Evolutionary conservation across 1,284 basidiomycete species (phyloP), one percentile per base, ranked within the genome.

Genomic region (Cutaneotrichosporon daszewskae): DNA sequence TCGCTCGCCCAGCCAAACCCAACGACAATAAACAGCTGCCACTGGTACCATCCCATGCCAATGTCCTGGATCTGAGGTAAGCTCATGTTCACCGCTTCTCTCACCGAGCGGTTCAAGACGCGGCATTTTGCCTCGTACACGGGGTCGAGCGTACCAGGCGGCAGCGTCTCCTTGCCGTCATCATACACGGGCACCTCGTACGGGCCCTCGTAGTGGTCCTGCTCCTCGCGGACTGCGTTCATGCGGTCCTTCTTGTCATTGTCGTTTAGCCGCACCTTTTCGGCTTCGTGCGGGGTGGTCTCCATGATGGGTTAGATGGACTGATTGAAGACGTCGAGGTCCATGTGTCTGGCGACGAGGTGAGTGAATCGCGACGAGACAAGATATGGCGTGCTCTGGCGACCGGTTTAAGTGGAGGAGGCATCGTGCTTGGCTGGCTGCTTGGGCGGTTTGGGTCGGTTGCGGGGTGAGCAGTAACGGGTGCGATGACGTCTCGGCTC

Each of bases 11-110:
- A 60, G 14, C 59, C 59, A 24, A 62, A 60, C 7, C 80, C 80
- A 27, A 77, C 74, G 4, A 81, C 68, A 9, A 46, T 29, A 23
- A 46, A 46, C 29, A 46, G 45, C 62, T 81, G 76, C 59, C 74
- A 70, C 57, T 82, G 81, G 63, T 82, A 83, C 49, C 71, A 71
- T 4, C 81, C 81, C 51, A 80, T 82, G n/a, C 81, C 80, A 38
- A 83, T 78, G 40, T 68, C 57, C 23, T 60, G 52, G 31, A 68
- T 59, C 53, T 59, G 37, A 26, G 6, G 23, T 24, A 22, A 10
- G 4, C 17, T 19, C 29, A 32, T 25, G 18, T 24, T 25, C 12
- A 17, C 25, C 6, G 20, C 14, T 6, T 18, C 8, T 29, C 57
- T 43, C 31, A 62, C 57, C 3, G 65, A 63, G 37, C 45, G 34